Evolutionary conservation across 371 early-diverging fungal species (phyloP), one percentile per base, ranked within the genome.

Genomic region (Actinomortierella ambigua): DNA sequence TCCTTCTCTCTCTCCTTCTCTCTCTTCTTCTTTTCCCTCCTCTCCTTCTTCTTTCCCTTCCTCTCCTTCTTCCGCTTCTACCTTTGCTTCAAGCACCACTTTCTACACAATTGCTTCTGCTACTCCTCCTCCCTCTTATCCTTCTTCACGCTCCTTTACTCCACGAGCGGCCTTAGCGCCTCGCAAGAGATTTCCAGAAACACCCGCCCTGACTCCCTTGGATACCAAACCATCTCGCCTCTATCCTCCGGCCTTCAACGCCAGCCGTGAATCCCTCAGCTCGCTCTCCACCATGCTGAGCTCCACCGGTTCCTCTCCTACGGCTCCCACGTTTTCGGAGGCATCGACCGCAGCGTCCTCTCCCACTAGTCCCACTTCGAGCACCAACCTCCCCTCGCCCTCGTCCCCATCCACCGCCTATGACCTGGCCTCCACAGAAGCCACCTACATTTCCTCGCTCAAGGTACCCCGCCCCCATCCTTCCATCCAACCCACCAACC

Each of bases 131-230:
- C 64, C 42, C 47, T 51, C 1, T 55, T 65, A 46, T 65, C 50
- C 63, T 27, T 70, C 39, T 65, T 70, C 23, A 51, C 65, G 17
- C 71, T 70, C 53, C 65, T 65, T 43, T 43, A 61, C 23, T 57
- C 61, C 27, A 57, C 70, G 46, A 34, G 34, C 34, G 34, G 34
- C 34, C 11, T 11, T 11, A 34, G 34, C 34, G 34, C 34, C 34
- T 34, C 34, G 34, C 34, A 34, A 34, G 34, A 34, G 34, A 34
- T 34, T 11, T 11, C 34, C 11, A 6, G 34, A 34, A 34, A 34
- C 34, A 34, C 34, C 34, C 34, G 11, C 34, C 11, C 34, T 34
- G 4, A 34, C 34, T 34, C 34, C 34, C 34, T 34, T 34, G 34
- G 34, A 34, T 34, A 34, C 34, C 34, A 34, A 34, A 11, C 34